Conservation (phyloP, 345 rosid genomes). For the Linum trigynum region DNA sequence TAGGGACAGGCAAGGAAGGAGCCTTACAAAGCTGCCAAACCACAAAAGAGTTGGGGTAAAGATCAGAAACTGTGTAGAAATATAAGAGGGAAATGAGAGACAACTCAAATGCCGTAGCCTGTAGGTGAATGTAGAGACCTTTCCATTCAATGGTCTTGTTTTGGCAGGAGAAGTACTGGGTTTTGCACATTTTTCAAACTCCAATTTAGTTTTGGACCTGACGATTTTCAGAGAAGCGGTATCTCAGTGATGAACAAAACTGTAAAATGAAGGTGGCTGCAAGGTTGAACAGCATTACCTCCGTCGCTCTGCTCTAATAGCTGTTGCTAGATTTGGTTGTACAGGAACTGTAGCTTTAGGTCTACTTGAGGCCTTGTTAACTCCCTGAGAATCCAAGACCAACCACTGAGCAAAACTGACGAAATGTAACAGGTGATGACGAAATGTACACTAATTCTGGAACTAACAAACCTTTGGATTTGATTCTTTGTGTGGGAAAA, state of each 20-base stretch:
- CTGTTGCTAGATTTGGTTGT: slow-evolving; percentile 53
- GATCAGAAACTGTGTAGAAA: neutral
- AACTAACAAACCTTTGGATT: slow-evolving; percentile 22
- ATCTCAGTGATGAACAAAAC: neutral
- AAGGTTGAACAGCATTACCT: slow-evolving; percentile 22
- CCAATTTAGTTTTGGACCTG: slow-evolving; percentile 33
- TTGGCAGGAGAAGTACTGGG: slow-evolving; percentile 21
- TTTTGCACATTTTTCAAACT: slow-evolving; percentile 21
- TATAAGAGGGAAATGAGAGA: neutral
- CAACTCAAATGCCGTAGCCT: neutral
- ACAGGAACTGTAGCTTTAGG: slow-evolving; percentile 41
- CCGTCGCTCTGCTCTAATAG: slow-evolving; percentile 38
- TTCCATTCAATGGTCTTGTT: slow-evolving; percentile 39
- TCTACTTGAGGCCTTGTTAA: slow-evolving; percentile 13
- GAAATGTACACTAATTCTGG: too few relatives aligned
- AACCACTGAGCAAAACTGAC: slow-evolving; percentile 8
- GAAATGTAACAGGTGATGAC: neutral
- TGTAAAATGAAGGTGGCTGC: neutral
- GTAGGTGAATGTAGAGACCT: slow-evolving; percentile 28
- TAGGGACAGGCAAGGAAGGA: slow-evolving; percentile 16
- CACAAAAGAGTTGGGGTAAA: slow-evolving; percentile 6
- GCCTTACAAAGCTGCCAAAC: slow-evolving; percentile 29
- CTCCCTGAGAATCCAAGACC: slow-evolving; percentile 24
- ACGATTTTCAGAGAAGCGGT: slow-evolving; percentile 9
- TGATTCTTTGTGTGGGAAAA: slow-evolving; percentile 44